Conservation (phyloP, 352 stramenopile genomes). For the Pythium angustatum region DNA sequence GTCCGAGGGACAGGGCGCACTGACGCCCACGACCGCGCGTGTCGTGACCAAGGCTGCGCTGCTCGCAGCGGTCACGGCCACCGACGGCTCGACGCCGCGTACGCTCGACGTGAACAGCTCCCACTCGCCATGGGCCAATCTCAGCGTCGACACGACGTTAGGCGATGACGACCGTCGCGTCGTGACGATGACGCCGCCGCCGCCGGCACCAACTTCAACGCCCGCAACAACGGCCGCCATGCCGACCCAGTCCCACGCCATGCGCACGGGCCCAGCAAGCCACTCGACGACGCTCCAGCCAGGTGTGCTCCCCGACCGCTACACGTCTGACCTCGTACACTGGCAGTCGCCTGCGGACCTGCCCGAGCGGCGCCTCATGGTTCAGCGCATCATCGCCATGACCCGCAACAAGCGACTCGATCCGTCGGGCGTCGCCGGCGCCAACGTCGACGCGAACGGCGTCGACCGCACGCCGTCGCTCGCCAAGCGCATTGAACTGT, state of each 20-base stretch:
- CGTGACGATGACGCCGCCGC: constrained; percentile 2
- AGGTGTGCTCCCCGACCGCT: constrained; percentile 68
- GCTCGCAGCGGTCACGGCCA: constrained; percentile 31
- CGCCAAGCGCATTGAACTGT: constrained; percentile 85
- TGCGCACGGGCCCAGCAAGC: constrained; percentile 56
- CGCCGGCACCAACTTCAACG: constrained; percentile 1
- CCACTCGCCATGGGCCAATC: constrained; percentile 66
- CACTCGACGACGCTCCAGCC: constrained; percentile 43
- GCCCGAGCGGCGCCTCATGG: constrained; percentile 78
- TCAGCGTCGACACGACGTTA: constrained; percentile 63
- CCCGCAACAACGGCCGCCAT: not conserved
- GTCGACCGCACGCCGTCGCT: constrained; percentile 76
- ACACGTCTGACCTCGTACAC: constrained; percentile 75
- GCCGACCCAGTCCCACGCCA: constrained; percentile 31
- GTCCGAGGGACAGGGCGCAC: constrained; percentile 58
- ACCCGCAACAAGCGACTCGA: constrained; percentile 67
- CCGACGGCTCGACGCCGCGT: constrained; percentile 51
- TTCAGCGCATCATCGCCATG: constrained; percentile 88
- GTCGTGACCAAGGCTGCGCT: constrained; percentile 51
- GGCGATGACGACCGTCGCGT: constrained; percentile 22
- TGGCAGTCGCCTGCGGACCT: constrained; percentile 85
- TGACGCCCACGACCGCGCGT: constrained; percentile 64
- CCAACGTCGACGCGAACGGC: constrained; percentile 30
- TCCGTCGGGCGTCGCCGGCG: constrained; percentile 13
- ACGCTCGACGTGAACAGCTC: constrained; percentile 47